A percentile compares a stretch with the other conserved stretches of the same genome.
phyloP scores from a whole-genome alignment of 345 rosid genomes.

The Psidium friedrichsthalianum region DNA sequence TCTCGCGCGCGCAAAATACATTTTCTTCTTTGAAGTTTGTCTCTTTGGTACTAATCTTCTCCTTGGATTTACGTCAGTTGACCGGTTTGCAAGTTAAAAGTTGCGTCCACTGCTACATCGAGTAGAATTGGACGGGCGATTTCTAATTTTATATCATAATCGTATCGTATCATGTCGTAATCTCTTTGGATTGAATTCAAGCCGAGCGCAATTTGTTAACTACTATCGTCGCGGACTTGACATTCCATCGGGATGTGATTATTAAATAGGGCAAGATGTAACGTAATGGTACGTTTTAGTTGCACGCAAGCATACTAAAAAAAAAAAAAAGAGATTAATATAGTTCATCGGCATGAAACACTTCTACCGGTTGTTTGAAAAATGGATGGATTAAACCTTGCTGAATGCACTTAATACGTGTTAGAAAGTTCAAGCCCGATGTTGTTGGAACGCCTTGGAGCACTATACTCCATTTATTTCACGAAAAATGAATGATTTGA shows the following conservation, averaged over 20 bases:
- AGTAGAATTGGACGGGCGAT: neutral
- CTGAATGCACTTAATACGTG: rapidly evolving
- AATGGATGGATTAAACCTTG: neutral
- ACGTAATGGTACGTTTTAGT: neutral
- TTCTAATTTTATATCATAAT: neutral
- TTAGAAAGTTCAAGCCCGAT: neutral
- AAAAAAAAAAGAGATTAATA: neutral
- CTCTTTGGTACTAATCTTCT: neutral
- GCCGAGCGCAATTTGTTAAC: neutral
- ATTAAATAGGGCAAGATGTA: neutral
- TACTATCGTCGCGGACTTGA: neutral
- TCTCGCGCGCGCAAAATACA: neutral
- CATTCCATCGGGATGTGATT: neutral
- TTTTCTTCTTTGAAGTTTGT: neutral
- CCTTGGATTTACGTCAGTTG: neutral
- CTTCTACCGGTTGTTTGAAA: neutral
- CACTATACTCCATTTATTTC: neutral
- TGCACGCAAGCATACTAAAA: neutral
- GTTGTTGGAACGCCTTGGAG: neutral
- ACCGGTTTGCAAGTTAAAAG: neutral
- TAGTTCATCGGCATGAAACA: neutral
- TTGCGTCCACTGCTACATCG: neutral
- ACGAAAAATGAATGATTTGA: rapidly evolving
- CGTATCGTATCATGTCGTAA: neutral
- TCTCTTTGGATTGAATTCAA: neutral